These are phyloP conservation scores for Phytophthora fragariae DNA, from an alignment of 352 stramenopile species.

Conservation along the genomic window DNA sequence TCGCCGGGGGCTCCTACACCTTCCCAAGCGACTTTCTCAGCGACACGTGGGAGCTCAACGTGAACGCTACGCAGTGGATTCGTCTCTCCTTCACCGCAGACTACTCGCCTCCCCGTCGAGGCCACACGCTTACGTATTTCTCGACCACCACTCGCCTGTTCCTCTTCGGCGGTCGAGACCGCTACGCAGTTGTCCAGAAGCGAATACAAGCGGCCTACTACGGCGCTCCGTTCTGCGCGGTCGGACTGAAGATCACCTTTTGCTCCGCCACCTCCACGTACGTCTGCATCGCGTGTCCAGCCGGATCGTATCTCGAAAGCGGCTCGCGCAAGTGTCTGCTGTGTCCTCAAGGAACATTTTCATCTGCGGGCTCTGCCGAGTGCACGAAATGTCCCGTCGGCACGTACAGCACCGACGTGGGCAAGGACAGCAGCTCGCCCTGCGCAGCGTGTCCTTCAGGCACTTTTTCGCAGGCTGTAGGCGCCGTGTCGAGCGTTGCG, in stretches of 20 bases:
- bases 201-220: slow-evolving; percentile 63
- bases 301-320: slow-evolving; percentile 62
- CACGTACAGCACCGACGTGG: slow-evolving; percentile 53
- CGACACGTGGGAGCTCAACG: slow-evolving; percentile 77
- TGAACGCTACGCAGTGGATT: slow-evolving; percentile 75
- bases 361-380: slow-evolving; percentile 43
- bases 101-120: slow-evolving; percentile 57
- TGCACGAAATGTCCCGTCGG: slow-evolving; percentile 60
- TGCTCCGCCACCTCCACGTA: slow-evolving; percentile 59
- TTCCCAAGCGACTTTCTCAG: slow-evolving; percentile 81
- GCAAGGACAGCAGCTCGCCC: slow-evolving; percentile 43
- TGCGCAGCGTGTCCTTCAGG: slow-evolving; percentile 63
- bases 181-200: slow-evolving; percentile 64
- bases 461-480: slow-evolving; percentile 50
- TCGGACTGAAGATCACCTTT: slow-evolving; percentile 62
- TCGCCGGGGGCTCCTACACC: slow-evolving; percentile 72
- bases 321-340: slow-evolving; percentile 60
- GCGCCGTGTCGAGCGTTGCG: slow-evolving; percentile 36
- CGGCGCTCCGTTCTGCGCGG: slow-evolving; percentile 55
- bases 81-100: slow-evolving; percentile 57
- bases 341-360: slow-evolving; percentile 59
- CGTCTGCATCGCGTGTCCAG: slow-evolving; percentile 69
- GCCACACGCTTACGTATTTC: slow-evolving; percentile 64
- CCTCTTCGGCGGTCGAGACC: slow-evolving; percentile 71
- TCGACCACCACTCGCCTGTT: slow-evolving; percentile 40